Conservation (phyloP, 768 basidiomycete genomes). For the Rhizopogon rudus region DNA sequence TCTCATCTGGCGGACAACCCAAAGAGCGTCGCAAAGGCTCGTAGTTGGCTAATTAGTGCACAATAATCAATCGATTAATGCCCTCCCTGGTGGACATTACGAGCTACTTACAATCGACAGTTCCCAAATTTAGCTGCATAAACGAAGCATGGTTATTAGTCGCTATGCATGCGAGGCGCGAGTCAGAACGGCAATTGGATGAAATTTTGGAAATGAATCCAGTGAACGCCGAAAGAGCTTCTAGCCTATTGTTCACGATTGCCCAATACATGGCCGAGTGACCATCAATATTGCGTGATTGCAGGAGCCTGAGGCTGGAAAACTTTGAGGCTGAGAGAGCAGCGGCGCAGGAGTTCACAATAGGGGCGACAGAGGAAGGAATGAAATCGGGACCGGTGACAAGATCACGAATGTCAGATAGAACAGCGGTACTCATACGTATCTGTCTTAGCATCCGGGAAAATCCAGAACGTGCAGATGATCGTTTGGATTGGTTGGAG, state of each 20-base stretch:
- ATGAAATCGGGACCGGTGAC: neutral
- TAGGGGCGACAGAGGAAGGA: conserved; percentile 13
- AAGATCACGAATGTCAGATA: neutral
- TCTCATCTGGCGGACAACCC: neutral
- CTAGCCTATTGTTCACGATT: neutral
- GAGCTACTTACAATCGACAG: neutral
- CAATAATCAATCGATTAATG: neutral
- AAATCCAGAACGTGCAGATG: no score
- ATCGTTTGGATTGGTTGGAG: no score
- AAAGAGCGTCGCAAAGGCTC: neutral
- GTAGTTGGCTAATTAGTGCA: neutral
- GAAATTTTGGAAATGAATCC: neutral
- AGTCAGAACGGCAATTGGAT: neutral
- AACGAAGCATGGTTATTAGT: neutral
- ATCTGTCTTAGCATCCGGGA: no score
- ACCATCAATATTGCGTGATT: neutral
- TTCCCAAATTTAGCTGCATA: neutral
- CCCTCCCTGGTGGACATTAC: neutral
- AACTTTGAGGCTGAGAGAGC: conserved; percentile 39
- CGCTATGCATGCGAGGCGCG: neutral
- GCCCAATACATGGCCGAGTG: neutral
- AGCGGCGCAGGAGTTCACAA: conserved; percentile 56
- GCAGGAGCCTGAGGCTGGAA: neutral
- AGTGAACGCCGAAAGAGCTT: neutral
- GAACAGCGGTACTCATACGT: neutral